Conservation (phyloP, 495 filamentous ascomycete species). For the Chaetomium tenue region DNA sequence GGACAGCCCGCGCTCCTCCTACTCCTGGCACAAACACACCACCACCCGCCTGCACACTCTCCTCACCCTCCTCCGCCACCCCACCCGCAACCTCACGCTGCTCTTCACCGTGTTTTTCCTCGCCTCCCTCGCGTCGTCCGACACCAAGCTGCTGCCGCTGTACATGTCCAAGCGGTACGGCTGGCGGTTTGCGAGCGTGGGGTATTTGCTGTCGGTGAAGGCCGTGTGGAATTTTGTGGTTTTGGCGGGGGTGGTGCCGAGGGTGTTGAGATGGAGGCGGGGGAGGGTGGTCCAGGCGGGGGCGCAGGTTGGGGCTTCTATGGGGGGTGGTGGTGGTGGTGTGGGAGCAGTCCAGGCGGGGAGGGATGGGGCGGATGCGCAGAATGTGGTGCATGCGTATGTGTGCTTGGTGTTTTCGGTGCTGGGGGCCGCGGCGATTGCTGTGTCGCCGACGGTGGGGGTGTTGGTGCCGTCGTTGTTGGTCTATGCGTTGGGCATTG, state of each 20-base stretch:
- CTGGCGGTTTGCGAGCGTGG: conserved; percentile 43
- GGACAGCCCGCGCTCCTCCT: neutral
- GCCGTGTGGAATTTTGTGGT: conserved; percentile 46
- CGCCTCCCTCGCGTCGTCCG: conserved; percentile 47
- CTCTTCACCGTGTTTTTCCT: conserved; percentile 43
- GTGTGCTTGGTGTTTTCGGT: conserved; percentile 42
- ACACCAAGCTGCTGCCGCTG: conserved; percentile 47
- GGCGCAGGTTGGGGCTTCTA: too few relatives aligned
- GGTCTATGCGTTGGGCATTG: conserved; percentile 45
- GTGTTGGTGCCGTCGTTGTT: conserved; percentile 41
- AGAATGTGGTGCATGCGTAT: conserved; percentile 34
- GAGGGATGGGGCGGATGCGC: conserved; percentile 27
- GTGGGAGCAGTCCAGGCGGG: too few relatives aligned
- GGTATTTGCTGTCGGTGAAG: conserved; percentile 47
- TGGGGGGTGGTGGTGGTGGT: conserved; percentile 7
- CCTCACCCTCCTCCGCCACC: conserved; percentile 17
- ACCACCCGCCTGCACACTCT: conserved; percentile 29
- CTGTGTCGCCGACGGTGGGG: conserved; percentile 33
- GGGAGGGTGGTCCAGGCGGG: neutral
- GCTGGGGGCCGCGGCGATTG: conserved; percentile 43
- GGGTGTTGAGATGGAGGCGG: conserved; percentile 29
- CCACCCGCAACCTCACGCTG: conserved; percentile 35
- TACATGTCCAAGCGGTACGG: conserved; percentile 46
- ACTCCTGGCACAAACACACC: neutral
- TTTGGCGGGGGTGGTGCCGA: conserved; percentile 40